phyloP scores from a whole-genome alignment of 1,284 basidiomycete genomes.

The Naganishia sp. region DNA sequence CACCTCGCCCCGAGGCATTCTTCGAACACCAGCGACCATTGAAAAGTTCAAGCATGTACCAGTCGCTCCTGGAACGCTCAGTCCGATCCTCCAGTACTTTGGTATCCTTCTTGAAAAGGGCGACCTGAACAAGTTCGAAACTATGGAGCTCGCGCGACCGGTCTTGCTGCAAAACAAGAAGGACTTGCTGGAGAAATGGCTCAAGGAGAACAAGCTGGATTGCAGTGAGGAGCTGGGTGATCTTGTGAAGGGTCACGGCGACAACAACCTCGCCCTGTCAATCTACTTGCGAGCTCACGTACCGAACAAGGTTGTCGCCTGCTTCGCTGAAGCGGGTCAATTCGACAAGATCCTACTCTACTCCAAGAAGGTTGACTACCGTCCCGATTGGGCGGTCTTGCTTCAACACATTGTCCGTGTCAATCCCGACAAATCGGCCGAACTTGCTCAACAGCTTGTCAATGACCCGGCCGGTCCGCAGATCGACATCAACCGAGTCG shows the following conservation, averaged over 20 bases:
- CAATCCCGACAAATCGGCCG: slow-evolving; percentile 96
- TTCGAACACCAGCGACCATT: slow-evolving; percentile 93
- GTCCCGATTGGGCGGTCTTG: slow-evolving; percentile 91
- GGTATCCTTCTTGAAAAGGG: slow-evolving; percentile 97
- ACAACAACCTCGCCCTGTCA: slow-evolving; percentile 98
- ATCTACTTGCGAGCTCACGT: slow-evolving; percentile 98
- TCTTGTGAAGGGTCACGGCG: slow-evolving; percentile 82
- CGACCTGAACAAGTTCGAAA: slow-evolving; percentile 95
- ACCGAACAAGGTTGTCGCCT: slow-evolving; percentile 98
- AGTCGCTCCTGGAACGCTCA: slow-evolving; percentile 82
- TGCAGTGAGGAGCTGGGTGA: slow-evolving; percentile 99
- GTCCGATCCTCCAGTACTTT: slow-evolving; percentile 97
- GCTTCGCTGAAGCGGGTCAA: slow-evolving; percentile 98
- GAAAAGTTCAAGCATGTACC: slow-evolving; percentile 98
- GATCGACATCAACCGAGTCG: slow-evolving; percentile 91
- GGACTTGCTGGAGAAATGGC: slow-evolving; percentile 97
- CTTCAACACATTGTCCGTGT: slow-evolving; percentile 96
- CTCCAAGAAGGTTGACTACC: slow-evolving; percentile 95
- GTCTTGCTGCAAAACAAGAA: slow-evolving; percentile 96
- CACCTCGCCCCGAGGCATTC: slow-evolving; percentile 93
- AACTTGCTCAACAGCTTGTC: slow-evolving; percentile 93
- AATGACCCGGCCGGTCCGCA: slow-evolving; percentile 92
- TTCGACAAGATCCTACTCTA: slow-evolving; percentile 98
- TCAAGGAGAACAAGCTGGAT: slow-evolving; percentile 99
- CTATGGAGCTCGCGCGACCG: slow-evolving; percentile 91